Conservation (phyloP, 495 filamentous ascomycete genomes). For the Xylaria venustula region DNA sequence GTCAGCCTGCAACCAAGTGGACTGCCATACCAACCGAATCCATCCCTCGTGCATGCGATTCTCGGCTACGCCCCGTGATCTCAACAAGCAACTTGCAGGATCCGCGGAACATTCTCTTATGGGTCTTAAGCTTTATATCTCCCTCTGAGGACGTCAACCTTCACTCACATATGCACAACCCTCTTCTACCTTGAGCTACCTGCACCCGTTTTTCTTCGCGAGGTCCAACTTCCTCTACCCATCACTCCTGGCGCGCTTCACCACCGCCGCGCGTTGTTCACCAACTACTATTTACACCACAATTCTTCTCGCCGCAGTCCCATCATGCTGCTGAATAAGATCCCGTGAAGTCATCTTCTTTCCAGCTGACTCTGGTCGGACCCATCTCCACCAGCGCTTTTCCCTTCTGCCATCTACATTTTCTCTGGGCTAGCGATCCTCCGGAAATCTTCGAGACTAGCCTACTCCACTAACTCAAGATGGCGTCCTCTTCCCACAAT, state of each 20-base stretch:
- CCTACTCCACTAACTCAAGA: conserved; percentile 16
- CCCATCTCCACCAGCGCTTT: conserved; percentile 13
- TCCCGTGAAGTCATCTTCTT: conserved; percentile 30
- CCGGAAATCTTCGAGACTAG: conserved; percentile 18
- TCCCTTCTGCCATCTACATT: conserved; percentile 12
- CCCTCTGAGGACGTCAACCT: neutral
- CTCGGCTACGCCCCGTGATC: conserved; percentile 10
- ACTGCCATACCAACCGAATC: conserved; percentile 13
- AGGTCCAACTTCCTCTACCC: conserved; percentile 3
- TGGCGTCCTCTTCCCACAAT: conserved; percentile 42
- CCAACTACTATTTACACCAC: conserved; percentile 1
- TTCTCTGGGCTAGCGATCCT: conserved; percentile 14
- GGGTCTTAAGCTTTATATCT: conserved; percentile 10
- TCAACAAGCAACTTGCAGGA: conserved; percentile 9
- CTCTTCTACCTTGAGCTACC: conserved; percentile 3
- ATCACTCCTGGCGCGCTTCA: conserved; percentile 3
- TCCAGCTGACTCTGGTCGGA: conserved; percentile 35
- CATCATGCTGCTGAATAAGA: conserved; percentile 36
- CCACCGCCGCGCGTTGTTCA: neutral
- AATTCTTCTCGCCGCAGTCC: conserved; percentile 6
- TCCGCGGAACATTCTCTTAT: conserved; percentile 13
- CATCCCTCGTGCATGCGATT: conserved; percentile 8
- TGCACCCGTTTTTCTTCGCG: conserved; percentile 5
- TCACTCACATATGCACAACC: neutral
- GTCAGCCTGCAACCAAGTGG: conserved; percentile 14